Evolutionary conservation across 495 filamentous ascomycete species (phyloP), one percentile per base, ranked within the genome.

Genomic region (Trichoderma parareesei): DNA sequence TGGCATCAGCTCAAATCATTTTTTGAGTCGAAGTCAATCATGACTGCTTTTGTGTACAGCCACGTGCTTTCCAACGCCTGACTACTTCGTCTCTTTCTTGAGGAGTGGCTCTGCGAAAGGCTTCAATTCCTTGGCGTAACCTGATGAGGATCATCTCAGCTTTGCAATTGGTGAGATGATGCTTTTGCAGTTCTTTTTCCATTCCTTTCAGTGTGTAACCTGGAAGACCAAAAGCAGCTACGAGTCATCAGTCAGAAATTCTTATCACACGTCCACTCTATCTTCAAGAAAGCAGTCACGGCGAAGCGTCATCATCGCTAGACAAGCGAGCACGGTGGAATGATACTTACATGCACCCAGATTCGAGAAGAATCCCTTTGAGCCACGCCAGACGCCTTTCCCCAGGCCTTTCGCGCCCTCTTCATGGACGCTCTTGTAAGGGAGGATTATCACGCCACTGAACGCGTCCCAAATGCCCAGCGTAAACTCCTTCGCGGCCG

Each of bases 121-220:
- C 53, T 57, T 57, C 53, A 37, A 57, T 57, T 8, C 53, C 53
- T 37, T 57, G 53, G 3, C 53, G 20, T 16, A 57, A 27, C 33
- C 53, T 57, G 14, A 57, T 57, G 9, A 57, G 53, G 16, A 57
- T 57, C 3, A 57, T 33, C 18, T 57, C 53, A 27, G 53, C 53
- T 37, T 57, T 57, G 14, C 9, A 35, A 13, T 57, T 37, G 7
- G 53, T 57, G 53, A 57, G 20, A 37, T 57, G 53, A 57, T 57
- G 53, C 33, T 57, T 57, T 37, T 57, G 53, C 33, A 57, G 53
- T n/a, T 57, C 53, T 9, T 35, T 57, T 57, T 57, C 53, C 53
- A 57, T 27, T 13, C 53, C 53, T 16, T 57, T 57, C 0, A 57
- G 53, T 9, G 53, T 14, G 37, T 57, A 57, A 37, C 53, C 53